Evolutionary conservation across 257 asterid genomes (phyloP), one percentile per base, ranked within the genome.

Genomic region (Striga asiatica): DNA sequence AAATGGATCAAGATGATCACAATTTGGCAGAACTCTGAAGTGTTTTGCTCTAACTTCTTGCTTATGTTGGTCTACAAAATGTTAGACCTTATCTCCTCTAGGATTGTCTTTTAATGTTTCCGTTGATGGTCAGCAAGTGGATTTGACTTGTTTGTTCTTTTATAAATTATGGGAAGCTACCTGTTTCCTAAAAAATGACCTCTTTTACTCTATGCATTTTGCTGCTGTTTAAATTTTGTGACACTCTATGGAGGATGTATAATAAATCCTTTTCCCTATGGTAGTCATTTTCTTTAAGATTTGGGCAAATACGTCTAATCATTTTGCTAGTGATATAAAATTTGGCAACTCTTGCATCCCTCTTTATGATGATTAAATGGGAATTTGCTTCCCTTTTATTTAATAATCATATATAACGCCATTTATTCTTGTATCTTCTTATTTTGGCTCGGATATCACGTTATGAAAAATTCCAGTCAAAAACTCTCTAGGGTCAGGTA

Each of bases 381-480:
- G 50, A 43, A 11, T 22, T 27, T 54, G 17, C 21, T 57, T 16
- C 68, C 54, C 29, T 31, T 11, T 60, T 45, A 39, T 59, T 39
- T 14, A 58, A 50, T 56, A 25, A 39, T 64, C 62, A 54, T 39
- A 32, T 52, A 3, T 47, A 17, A 39, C 9, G 43, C 24, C 57
- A 27, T 56, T 24, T 50, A 57, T 41, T 32, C 27, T 2, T 42
- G 21, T n/a, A n/a, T n/a, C n/a, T n/a, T n/a, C 58, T 28, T 50
- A 23, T 60, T 16, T 65, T 70, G 50, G 32, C 54, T 47, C 61
- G 53, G 49, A 64, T 68, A 48, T 61, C 43, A 70, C 65, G 84
- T n/a, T n/a, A n/a, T n/a, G 79, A 34, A 67, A 73, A 73, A 35
- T 56, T 54, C 70, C 61, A 58, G 69, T 57, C 46, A 65, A 18